phyloP scores from a whole-genome alignment of 2,329 filamentous ascomycete species.

The Anisogramma anomala region DNA sequence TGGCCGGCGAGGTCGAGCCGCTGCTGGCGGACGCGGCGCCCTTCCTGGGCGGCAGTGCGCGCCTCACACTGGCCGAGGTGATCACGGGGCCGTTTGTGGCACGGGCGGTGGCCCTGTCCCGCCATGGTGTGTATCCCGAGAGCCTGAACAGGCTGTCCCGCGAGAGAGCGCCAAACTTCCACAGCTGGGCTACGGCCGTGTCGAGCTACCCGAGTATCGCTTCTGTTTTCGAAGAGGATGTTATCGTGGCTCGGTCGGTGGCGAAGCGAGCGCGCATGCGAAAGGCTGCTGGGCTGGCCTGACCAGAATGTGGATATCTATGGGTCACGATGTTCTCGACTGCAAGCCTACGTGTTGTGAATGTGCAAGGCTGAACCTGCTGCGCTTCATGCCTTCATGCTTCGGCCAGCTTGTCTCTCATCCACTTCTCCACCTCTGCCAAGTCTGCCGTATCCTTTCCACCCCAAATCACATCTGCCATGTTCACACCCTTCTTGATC shows the following conservation, averaged over 20 bases:
- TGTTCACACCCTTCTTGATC: constrained; percentile 14
- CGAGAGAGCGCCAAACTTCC: constrained; percentile 33
- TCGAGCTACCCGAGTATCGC: constrained; percentile 50
- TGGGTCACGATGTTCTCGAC: no score
- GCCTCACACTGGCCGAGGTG: constrained; percentile 60
- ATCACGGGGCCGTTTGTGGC: constrained; percentile 14
- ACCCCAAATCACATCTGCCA: constrained; percentile 19
- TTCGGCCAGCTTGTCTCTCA: constrained; percentile 6
- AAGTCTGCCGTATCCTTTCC: constrained; percentile 13
- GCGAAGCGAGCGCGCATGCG: constrained; percentile 22
- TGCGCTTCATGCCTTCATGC: no score
- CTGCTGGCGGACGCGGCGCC: constrained; percentile 42
- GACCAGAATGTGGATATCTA: background rate
- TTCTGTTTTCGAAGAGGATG: constrained; percentile 43
- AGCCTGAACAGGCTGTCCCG: constrained; percentile 28
- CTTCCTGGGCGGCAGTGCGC: constrained; percentile 50
- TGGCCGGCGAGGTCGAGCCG: constrained; percentile 60
- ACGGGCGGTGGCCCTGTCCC: constrained; percentile 20
- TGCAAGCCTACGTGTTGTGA: background rate
- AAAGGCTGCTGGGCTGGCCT: constrained; percentile 8
- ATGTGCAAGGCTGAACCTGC: no score
- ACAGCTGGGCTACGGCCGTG: constrained; percentile 49
- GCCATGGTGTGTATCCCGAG: constrained; percentile 38
- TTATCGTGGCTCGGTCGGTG: constrained; percentile 28
- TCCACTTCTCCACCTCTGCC: constrained; percentile 11